Percentiles rank a stretch among this genome's conserved stretches.
Conservation (phyloP, 106 monocot genomes). For the Vanilla planifolia region DNA sequence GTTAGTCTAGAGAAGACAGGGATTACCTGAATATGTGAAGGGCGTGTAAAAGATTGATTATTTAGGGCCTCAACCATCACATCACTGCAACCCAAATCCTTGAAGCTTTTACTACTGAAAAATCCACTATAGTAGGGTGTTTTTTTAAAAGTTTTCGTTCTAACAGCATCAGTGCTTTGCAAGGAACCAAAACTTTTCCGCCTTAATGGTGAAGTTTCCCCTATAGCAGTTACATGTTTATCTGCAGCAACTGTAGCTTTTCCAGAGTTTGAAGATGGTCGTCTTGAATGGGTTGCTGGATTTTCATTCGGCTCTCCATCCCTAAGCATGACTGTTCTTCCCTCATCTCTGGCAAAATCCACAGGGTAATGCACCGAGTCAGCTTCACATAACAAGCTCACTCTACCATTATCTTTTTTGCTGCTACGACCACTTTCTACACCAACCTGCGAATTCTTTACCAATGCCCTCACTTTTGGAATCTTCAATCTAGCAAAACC, state of each 20-base stretch:
- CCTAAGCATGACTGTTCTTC: not conserved
- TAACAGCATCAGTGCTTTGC: not conserved
- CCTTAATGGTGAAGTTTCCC: slow-evolving; percentile 10
- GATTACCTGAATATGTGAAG: slow-evolving; percentile 90
- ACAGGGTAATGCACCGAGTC: not conserved
- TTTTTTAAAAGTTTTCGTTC: slow-evolving; percentile 14
- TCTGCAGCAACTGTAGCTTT: slow-evolving; percentile 7
- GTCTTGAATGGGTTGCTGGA: not conserved
- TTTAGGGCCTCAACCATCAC: slow-evolving; percentile 50
- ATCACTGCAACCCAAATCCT: slow-evolving; percentile 67
- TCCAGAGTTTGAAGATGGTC: not conserved
- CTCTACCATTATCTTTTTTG: not conserved
- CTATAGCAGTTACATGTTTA: not conserved
- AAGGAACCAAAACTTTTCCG: slow-evolving; percentile 20
- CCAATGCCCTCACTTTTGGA: slow-evolving; percentile 35
- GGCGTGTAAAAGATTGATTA: slow-evolving; percentile 40
- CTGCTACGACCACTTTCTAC: not conserved
- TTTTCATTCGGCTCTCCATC: not conserved
- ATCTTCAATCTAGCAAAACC: slow-evolving; percentile 64
- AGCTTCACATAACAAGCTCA: not conserved
- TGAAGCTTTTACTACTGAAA: slow-evolving; percentile 73
- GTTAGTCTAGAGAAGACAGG: not conserved
- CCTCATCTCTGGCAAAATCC: not conserved
- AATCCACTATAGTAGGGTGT: slow-evolving; percentile 35
- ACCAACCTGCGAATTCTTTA: slow-evolving; percentile 16